Conservation (phyloP, 768 basidiomycete genomes). For the Auriscalpium orientale region DNA sequence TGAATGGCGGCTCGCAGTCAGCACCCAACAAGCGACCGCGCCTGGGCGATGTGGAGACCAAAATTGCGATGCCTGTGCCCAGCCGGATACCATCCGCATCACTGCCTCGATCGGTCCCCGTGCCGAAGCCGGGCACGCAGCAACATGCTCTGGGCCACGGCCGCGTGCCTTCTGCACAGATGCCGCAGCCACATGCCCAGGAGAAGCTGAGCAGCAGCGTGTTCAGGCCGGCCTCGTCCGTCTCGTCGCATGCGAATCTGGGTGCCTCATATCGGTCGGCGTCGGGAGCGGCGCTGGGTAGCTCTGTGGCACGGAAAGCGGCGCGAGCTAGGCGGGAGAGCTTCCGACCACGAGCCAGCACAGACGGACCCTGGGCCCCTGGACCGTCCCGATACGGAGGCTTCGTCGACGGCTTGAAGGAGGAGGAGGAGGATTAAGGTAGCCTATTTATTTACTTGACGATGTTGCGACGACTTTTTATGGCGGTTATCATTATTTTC, state of each 20-base stretch:
- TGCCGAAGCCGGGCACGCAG: conserved; percentile 43
- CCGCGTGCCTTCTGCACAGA: conserved; percentile 28
- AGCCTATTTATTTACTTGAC: neutral
- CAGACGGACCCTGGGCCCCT: conserved; percentile 32
- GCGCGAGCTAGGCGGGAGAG: conserved; percentile 61
- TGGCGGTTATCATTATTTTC: neutral
- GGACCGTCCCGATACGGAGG: neutral
- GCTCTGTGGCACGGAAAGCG: conserved; percentile 37
- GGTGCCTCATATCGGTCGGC: conserved; percentile 9
- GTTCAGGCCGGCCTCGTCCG: conserved; percentile 5
- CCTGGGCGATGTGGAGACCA: conserved; percentile 33
- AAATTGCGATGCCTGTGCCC: conserved; percentile 20
- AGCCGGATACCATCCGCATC: conserved; percentile 4
- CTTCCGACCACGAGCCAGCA: conserved; percentile 75
- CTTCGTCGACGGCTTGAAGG: neutral
- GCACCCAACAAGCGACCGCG: conserved; percentile 59
- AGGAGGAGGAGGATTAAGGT: neutral
- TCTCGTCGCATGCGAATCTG: conserved; percentile 16
- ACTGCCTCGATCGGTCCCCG: conserved; percentile 35
- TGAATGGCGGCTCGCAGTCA: conserved; percentile 31
- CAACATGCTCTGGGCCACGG: conserved; percentile 54
- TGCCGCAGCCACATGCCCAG: conserved; percentile 17
- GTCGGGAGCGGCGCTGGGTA: conserved; percentile 5
- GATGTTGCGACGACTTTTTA: neutral
- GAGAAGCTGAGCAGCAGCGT: conserved; percentile 5